phyloP scores from a whole-genome alignment of 2,329 filamentous ascomycete species.

The Aspergillus sp. region DNA sequence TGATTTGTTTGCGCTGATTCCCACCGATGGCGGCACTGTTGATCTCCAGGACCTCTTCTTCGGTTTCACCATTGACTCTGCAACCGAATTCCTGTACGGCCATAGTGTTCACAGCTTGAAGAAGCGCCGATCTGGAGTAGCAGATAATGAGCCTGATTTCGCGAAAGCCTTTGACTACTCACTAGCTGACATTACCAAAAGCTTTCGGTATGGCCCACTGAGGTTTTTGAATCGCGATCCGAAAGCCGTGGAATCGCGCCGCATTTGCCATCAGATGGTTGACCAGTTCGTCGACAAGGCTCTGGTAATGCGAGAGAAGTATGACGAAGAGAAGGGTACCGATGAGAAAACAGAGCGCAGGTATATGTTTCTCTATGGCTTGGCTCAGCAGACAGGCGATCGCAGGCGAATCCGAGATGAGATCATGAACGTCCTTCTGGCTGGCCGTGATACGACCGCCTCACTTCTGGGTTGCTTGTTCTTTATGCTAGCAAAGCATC shows the following conservation, averaged over 20 bases:
- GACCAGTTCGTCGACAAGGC: conserved; percentile 41
- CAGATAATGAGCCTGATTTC: conserved; percentile 17
- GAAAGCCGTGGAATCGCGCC: conserved; percentile 29
- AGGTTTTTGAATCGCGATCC: conserved; percentile 17
- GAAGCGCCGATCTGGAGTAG: conserved; percentile 21
- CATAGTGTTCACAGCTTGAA: conserved; percentile 53
- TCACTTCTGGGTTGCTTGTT: conserved; percentile 44
- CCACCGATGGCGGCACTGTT: conserved; percentile 23
- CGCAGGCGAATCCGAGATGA: conserved; percentile 45
- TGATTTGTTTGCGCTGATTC: conserved; percentile 23
- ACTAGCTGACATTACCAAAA: conserved; percentile 21
- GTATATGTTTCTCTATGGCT: conserved; percentile 50
- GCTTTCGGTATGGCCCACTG: conserved; percentile 17
- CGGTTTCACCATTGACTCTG: conserved; percentile 67
- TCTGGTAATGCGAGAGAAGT: conserved; percentile 25
- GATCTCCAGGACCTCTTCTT: conserved; percentile 29
- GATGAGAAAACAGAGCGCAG: conserved; percentile 13
- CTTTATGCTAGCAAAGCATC: conserved; percentile 45
- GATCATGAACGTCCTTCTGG: conserved; percentile 50
- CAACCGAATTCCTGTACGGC: conserved; percentile 82
- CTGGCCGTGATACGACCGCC: conserved; percentile 55
- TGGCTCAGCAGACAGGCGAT: conserved; percentile 46
- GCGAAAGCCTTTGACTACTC: conserved; percentile 30
- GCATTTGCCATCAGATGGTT: conserved; percentile 36
- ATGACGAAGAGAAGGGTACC: conserved; percentile 13